Percentiles rank a stretch among this genome's conserved stretches.
phyloP scores from a whole-genome alignment of 768 basidiomycete species.

The Heimioporus sp. region DNA sequence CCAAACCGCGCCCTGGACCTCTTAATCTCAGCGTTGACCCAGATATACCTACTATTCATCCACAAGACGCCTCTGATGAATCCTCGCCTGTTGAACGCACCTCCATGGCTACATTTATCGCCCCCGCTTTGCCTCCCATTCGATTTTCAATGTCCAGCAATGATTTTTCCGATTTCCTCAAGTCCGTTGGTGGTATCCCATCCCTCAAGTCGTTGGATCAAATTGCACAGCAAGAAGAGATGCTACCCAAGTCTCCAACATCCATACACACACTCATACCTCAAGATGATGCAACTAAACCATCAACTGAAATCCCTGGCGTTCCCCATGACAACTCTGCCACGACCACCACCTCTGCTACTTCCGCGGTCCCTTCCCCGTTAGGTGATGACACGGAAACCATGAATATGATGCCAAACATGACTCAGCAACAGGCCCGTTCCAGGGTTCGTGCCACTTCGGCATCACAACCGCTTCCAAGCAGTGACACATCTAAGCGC shows the following conservation, averaged over 20 bases:
- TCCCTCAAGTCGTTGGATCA: slow-evolving; percentile 47
- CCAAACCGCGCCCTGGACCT: slow-evolving; percentile 37
- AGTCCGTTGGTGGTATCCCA: slow-evolving; percentile 51
- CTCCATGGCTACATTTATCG: slow-evolving; percentile 75
- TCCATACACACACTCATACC: slow-evolving; percentile 18
- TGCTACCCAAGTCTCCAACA: slow-evolving; percentile 22
- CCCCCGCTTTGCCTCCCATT: slow-evolving; percentile 86
- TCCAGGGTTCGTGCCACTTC: slow-evolving; percentile 30
- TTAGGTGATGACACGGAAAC: slow-evolving; percentile 5
- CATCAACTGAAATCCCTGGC: not conserved
- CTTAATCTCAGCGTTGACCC: slow-evolving; percentile 25
- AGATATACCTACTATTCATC: slow-evolving; percentile 18
- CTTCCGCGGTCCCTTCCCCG: not conserved
- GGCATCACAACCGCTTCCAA: slow-evolving; percentile 26
- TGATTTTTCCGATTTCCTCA: slow-evolving; percentile 78
- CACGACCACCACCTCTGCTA: not conserved
- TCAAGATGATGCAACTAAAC: slow-evolving; percentile 1
- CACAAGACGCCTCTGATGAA: slow-evolving; percentile 48
- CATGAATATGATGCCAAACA: slow-evolving; percentile 12
- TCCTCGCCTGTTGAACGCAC: slow-evolving; percentile 64
- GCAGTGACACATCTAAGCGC: slow-evolving; percentile 7
- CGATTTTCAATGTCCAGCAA: slow-evolving; percentile 83
- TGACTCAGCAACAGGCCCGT: slow-evolving; percentile 9
- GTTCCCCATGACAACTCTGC: not conserved
- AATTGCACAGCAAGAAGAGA: slow-evolving; percentile 42